These are phyloP conservation scores for Casuarina cunninghamiana DNA, from an alignment of 306 rosid species.

Conservation along the genomic window DNA sequence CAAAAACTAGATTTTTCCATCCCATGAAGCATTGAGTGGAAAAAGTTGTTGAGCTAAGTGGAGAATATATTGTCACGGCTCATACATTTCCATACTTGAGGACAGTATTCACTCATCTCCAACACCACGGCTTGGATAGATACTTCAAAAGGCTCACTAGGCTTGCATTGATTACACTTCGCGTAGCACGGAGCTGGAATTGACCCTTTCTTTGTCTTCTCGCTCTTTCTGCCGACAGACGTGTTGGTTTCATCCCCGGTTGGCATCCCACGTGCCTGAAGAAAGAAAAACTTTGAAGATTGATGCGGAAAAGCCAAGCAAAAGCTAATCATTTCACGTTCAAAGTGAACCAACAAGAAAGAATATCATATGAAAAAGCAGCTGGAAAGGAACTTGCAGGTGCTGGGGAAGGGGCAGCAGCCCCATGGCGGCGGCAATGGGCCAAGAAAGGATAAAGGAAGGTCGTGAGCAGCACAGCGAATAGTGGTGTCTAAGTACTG, in stretches of 20 bases:
- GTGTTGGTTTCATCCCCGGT: slow-evolving; percentile 1
- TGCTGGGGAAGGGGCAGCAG: slow-evolving; percentile 46
- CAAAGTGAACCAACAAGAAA: too few relatives aligned
- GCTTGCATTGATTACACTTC: slow-evolving; percentile 57
- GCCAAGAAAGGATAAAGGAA: slow-evolving; percentile 18
- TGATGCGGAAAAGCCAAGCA: not conserved
- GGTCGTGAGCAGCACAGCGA: slow-evolving; percentile 21
- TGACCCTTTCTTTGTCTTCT: slow-evolving; percentile 42
- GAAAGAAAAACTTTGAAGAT: slow-evolving; percentile 3
- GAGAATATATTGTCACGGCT: slow-evolving; percentile 48
- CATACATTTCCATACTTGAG: slow-evolving; percentile 69
- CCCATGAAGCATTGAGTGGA: too few relatives aligned
- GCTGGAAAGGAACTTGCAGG: slow-evolving; percentile 30
- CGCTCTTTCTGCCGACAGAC: slow-evolving; percentile 11
- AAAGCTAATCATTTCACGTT: not conserved
- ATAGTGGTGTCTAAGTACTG: slow-evolving; percentile 15
- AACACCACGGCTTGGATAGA: slow-evolving; percentile 42
- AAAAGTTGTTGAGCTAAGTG: slow-evolving; percentile 26
- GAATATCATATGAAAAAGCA: too few relatives aligned
- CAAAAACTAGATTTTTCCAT: too few relatives aligned
- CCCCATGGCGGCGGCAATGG: slow-evolving; percentile 20
- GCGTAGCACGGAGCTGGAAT: slow-evolving; percentile 45
- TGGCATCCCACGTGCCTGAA: slow-evolving; percentile 29
- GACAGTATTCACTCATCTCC: slow-evolving; percentile 52
- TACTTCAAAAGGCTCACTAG: slow-evolving; percentile 64